A percentile compares a stretch with the other conserved stretches of the same genome.
phyloP scores from a whole-genome alignment of 257 asterid genomes.

The Solanum chiquidenum region DNA sequence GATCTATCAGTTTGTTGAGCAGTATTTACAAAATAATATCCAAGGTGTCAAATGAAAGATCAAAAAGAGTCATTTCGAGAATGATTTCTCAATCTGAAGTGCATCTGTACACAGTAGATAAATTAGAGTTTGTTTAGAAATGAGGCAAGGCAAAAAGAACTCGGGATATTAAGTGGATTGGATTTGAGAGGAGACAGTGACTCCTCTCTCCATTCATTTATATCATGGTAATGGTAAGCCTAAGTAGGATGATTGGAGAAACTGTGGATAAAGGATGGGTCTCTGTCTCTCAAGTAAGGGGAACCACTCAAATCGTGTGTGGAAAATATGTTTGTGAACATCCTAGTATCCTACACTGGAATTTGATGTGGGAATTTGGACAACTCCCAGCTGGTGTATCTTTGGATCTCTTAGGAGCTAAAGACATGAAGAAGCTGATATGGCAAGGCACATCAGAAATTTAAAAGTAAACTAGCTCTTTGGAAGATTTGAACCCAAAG shows the following conservation, averaged over 20 bases:
- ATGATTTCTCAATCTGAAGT: not conserved
- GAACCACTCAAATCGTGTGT: not conserved
- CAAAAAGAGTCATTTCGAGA: not conserved
- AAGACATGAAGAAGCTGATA: not conserved
- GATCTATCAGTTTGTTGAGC: not conserved
- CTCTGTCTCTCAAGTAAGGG: not conserved
- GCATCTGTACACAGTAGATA: not conserved
- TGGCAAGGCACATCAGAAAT: not conserved
- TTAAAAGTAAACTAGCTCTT: not conserved
- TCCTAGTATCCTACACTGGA: not conserved
- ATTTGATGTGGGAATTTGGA: not conserved
- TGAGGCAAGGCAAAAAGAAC: not conserved
- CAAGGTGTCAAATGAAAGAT: not conserved
- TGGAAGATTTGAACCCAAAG: not conserved
- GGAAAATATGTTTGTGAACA: not conserved
- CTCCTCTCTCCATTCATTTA: not conserved
- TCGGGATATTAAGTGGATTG: not conserved
- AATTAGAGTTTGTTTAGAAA: not conserved
- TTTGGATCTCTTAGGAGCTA: not conserved
- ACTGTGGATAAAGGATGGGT: not conserved
- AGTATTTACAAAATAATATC: not conserved
- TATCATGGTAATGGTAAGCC: not conserved
- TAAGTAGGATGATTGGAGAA: not conserved
- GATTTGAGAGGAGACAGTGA: not conserved
- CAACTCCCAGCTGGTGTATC: not conserved